A percentile compares a stretch with the other conserved stretches of the same genome.
These are phyloP conservation scores for Psophocarpus tetragonolobus DNA, from an alignment of 306 rosid genomes.

Conservation along the genomic window DNA sequence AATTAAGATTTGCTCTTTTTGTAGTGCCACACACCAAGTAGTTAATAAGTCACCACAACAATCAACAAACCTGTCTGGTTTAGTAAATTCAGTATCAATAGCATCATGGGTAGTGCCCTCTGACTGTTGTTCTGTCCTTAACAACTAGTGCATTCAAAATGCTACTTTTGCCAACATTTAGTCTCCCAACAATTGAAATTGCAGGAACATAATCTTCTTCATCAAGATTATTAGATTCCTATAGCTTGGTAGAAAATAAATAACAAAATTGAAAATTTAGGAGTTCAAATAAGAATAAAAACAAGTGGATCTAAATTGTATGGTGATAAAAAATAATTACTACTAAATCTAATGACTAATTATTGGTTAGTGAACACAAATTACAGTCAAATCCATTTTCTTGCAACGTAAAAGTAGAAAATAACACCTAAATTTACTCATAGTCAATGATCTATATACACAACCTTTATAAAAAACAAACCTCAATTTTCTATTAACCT, in stretches of 20 bases:
- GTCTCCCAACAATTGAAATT: slow-evolving; percentile 94
- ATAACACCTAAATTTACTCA: slow-evolving; percentile 23
- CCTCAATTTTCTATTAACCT: slow-evolving; percentile 76
- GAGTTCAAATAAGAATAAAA: slow-evolving; percentile 20
- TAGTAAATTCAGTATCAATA: slow-evolving; percentile 68
- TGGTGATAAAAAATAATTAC: slow-evolving; percentile 10
- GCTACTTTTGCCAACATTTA: slow-evolving; percentile 98
- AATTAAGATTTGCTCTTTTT: slow-evolving; percentile 15
- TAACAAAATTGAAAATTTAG: slow-evolving; percentile 14
- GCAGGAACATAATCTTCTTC: slow-evolving; percentile 85
- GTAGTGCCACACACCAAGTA: slow-evolving; percentile 7
- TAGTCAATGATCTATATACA: slow-evolving; percentile 20
- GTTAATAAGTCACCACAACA: slow-evolving; percentile 35
- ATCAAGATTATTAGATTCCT: slow-evolving; percentile 50
- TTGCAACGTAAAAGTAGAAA: slow-evolving; percentile 19
- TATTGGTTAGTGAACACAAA: slow-evolving; percentile 9
- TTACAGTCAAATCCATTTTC: slow-evolving; percentile 20
- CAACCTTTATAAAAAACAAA: slow-evolving; percentile 34
- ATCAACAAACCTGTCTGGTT: slow-evolving; percentile 55
- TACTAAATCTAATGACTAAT: slow-evolving; percentile 20
- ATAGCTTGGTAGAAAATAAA: slow-evolving; percentile 27
- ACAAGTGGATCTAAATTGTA: slow-evolving; percentile 5
- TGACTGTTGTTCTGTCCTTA: slow-evolving; percentile 92
- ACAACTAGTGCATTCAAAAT: slow-evolving; percentile 92
- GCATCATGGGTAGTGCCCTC: slow-evolving; percentile 99